Base-by-base conservation (phyloP, 345 rosid species). In the Aegle marmelos region DNA sequence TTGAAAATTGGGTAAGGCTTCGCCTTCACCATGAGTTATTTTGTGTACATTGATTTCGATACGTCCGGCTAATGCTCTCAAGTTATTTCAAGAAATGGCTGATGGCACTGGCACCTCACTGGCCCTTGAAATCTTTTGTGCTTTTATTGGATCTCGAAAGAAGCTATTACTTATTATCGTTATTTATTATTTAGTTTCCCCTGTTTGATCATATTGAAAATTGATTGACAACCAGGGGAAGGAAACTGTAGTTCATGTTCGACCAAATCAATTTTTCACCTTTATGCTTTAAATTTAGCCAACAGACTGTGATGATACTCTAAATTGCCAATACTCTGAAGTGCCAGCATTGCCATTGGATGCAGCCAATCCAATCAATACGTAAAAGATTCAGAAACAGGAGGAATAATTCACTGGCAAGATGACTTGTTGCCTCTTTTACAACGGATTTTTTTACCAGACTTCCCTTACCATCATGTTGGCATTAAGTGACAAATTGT, bases 401-500 rank as follows among this genome's bases (percentile, higher is more conserved):
- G 24, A 21, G 9, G 60, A 50, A 70, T 50, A 53, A 48, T 22
- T 70, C 37, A 45, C 59, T 70, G 60, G 63, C 36, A 71, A 71
- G 71, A 19, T 50, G 9, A 17, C 71, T 36, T 58, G 57, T 56
- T 31, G 56, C 64, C 54, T 60, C 54, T 68, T 63, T 17, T 6
- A 39, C 54, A n/a, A 11, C 16, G 36, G 58, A 45, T 69, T 13
- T 41, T 17, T 27, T 45, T 13, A 45, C 17, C 17, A 45, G 50
- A 45, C 17, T 45, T 45, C 50, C 50, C 50, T 13, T 45, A 3
- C 50, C 11, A 45, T 45, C 50, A 64, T 64, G 68, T 41, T 25
- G 11, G 28, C 61, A 48, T 48, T 31, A 66, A 7, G 16, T 74
- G 74, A 73, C 82, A 54, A 75, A 73, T 70, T 79, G 74, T 73